These are phyloP conservation scores for Manihot esculenta DNA, from an alignment of 441 rosid genomes.

Conservation along the genomic window DNA sequence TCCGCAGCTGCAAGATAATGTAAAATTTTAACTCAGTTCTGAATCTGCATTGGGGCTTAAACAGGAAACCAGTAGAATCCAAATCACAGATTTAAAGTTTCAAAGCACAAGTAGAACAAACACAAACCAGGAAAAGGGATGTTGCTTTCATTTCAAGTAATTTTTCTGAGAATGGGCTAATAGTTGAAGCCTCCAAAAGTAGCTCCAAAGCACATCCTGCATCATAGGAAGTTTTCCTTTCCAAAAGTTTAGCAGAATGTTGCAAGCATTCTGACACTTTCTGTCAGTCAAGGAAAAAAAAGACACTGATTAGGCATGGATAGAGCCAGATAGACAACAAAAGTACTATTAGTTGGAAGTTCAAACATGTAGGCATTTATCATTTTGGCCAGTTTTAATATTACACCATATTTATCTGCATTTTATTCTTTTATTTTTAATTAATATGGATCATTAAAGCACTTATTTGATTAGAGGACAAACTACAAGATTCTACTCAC, in stretches of 20 bases:
- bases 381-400: background rate
- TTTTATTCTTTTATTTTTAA: background rate
- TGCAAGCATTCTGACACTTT: conserved; percentile 70
- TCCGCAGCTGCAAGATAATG: conserved; percentile 59
- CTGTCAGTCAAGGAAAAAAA: conserved; percentile 48
- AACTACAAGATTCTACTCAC: background rate
- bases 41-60: conserved; percentile 9
- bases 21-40: conserved; percentile 24
- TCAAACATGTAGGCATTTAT: conserved; percentile 4
- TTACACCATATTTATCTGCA: background rate
- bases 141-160: conserved; percentile 78
- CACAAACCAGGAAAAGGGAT: conserved; percentile 66
- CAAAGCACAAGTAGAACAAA: conserved; percentile 19
- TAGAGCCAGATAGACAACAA: conserved; percentile 4
- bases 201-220: conserved; percentile 60
- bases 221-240: conserved; percentile 44
- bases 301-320: conserved; percentile 29
- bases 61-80: background rate
- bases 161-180: conserved; percentile 70
- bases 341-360: background rate
- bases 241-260: conserved; percentile 50
- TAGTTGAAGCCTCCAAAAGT: conserved; percentile 62
- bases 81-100: background rate
- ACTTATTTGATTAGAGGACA: background rate
- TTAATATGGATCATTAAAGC: conserved; percentile 9